A percentile compares a stretch with the other conserved stretches of the same genome.
phyloP scores from a whole-genome alignment of 306 rosid genomes.

The Malus asiatica region DNA sequence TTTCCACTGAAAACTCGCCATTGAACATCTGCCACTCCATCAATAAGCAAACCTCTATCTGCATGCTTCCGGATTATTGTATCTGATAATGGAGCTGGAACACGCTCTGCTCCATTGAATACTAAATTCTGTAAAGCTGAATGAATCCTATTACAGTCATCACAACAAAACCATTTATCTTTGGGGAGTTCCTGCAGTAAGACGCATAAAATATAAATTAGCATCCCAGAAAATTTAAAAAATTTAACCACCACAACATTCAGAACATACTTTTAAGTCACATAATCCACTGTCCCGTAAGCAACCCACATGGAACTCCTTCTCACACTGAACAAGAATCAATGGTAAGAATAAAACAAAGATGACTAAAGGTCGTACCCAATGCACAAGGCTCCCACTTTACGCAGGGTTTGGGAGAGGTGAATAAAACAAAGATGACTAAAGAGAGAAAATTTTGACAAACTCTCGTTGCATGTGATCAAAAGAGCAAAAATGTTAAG shows the following conservation, averaged over 20 bases:
- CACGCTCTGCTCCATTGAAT: conserved; percentile 52
- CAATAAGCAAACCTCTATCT: conserved; percentile 55
- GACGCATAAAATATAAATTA: conserved; percentile 11
- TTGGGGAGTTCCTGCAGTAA: conserved; percentile 78
- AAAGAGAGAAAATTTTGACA: neutral
- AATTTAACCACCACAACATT: conserved; percentile 6
- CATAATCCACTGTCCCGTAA: conserved; percentile 73
- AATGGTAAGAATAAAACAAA: conserved; percentile 7
- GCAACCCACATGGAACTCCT: conserved; percentile 97
- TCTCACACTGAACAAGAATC: conserved; percentile 72
- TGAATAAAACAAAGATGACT: neutral
- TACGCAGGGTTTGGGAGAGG: too few relatives aligned
- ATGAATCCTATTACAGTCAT: conserved; percentile 72
- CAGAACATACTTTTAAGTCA: conserved; percentile 64
- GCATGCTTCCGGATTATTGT: conserved; percentile 58
- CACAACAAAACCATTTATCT: conserved; percentile 98
- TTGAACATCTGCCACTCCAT: conserved; percentile 47
- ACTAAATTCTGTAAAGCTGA: conserved; percentile 59
- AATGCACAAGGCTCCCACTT: too few relatives aligned
- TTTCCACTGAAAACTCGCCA: conserved; percentile 96
- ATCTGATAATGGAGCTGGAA: conserved; percentile 52
- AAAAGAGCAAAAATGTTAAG: neutral
- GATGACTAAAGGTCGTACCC: neutral
- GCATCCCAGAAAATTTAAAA: conserved; percentile 12
- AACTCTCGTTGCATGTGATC: neutral